A percentile compares a stretch with the other conserved stretches of the same genome.
Conservation (phyloP, 1,139 yeast species). For the Magnusiomyces magnusii region DNA sequence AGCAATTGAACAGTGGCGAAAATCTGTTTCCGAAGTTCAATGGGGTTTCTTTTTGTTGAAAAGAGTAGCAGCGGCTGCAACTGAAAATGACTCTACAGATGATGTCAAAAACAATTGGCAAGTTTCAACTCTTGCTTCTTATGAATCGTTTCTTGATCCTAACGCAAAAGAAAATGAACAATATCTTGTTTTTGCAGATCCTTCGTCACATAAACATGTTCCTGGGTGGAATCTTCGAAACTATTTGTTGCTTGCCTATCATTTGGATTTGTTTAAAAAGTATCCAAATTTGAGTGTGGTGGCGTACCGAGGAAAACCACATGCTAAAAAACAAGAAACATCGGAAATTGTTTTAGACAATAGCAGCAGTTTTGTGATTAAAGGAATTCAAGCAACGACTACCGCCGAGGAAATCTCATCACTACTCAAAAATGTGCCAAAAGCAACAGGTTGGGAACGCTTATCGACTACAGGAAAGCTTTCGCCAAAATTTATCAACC, state of each 20-base stretch:
- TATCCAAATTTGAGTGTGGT: slow-evolving; percentile 20
- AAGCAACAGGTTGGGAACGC: slow-evolving; percentile 84
- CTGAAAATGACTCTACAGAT: not conserved
- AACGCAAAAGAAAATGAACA: slow-evolving; percentile 7
- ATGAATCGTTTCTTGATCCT: slow-evolving; percentile 20
- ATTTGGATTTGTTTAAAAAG: slow-evolving; percentile 9
- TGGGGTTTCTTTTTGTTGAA: slow-evolving; percentile 31
- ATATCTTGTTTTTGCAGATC: slow-evolving; percentile 52
- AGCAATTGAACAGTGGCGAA: slow-evolving; percentile 19
- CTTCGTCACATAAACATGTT: slow-evolving; percentile 41
- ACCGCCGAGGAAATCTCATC: slow-evolving; percentile 5
- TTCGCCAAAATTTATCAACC: slow-evolving; percentile 74
- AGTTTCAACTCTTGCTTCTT: slow-evolving; percentile 22
- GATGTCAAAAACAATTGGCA: slow-evolving; percentile 28
- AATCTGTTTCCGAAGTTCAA: slow-evolving; percentile 13
- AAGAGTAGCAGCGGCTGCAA: not conserved
- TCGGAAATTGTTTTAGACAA: not conserved
- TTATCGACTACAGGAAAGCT: slow-evolving; percentile 55
- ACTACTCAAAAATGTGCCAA: slow-evolving; percentile 20
- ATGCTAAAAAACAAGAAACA: slow-evolving; percentile 4
- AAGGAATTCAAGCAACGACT: slow-evolving; percentile 5
- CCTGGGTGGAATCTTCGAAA: slow-evolving; percentile 65
- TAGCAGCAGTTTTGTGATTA: not conserved
- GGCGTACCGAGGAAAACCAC: slow-evolving; percentile 22
- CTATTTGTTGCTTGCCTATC: slow-evolving; percentile 41